Conservation (phyloP, 2,329 filamentous ascomycete genomes). For the Fusarium xylarioides region DNA sequence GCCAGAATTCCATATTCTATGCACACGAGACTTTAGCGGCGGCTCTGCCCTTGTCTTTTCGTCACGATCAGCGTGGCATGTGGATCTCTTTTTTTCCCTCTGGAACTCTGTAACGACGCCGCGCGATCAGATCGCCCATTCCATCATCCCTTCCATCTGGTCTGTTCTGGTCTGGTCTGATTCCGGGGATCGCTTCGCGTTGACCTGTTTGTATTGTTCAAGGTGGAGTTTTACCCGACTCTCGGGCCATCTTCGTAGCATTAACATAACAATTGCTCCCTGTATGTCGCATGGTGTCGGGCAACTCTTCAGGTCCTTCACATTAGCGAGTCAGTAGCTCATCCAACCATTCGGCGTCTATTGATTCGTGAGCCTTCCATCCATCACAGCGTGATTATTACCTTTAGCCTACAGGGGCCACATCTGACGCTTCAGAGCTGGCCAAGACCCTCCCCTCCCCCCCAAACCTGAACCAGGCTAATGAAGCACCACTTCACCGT, state of each 20-base stretch:
- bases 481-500: conserved; percentile 32
- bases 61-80: conserved; percentile 31
- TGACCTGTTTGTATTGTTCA: background rate
- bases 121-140: conserved; percentile 19
- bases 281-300: background rate
- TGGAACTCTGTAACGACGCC: conserved; percentile 17
- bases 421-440: conserved; percentile 30
- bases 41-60: conserved; percentile 33
- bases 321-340: conserved; percentile 9
- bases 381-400: conserved; percentile 21
- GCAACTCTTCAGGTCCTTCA: background rate
- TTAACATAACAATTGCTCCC: background rate
- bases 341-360: conserved; percentile 13
- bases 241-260: background rate
- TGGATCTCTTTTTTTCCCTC: conserved; percentile 28
- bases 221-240: conserved; percentile 2
- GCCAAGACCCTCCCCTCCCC: conserved; percentile 35
- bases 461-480: conserved; percentile 44
- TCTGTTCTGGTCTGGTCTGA: conserved; percentile 4
- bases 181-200: conserved; percentile 23
- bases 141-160: no score
- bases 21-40: conserved; percentile 23
- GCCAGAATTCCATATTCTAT: conserved; percentile 11
- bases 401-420: conserved; percentile 26
- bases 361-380: conserved; percentile 13